Percentiles rank a stretch among this genome's conserved stretches.
These are phyloP conservation scores for Candida vartiovaarae DNA, from an alignment of 805 yeast species.

Conservation along the genomic window DNA sequence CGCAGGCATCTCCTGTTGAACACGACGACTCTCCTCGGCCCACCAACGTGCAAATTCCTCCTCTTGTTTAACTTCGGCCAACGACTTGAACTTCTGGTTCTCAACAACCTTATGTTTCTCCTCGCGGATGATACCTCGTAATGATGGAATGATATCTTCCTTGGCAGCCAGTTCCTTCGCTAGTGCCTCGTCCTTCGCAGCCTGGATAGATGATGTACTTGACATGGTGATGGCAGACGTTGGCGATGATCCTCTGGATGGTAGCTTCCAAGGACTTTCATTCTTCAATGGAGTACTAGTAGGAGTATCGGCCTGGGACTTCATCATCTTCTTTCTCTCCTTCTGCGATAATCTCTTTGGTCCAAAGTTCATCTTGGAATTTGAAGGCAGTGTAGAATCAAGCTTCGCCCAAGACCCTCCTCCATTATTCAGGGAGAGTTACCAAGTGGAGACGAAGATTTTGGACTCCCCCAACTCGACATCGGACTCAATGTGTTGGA, in stretches of 20 bases:
- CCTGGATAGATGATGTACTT: too few species aligned
- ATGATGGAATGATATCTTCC: conserved; percentile 23
- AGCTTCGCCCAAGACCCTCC: background rate
- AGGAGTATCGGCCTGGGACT: conserved; percentile 5
- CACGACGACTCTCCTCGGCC: conserved; percentile 66
- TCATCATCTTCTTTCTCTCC: conserved; percentile 43
- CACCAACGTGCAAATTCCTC: conserved; percentile 87
- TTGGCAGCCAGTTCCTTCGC: too few species aligned
- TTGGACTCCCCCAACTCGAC: conserved; percentile 7
- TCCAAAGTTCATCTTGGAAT: conserved; percentile 10
- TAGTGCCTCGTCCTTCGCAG: too few species aligned
- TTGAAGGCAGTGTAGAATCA: background rate
- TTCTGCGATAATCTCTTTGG: conserved; percentile 40
- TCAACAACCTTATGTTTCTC: conserved; percentile 36
- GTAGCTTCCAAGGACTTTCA: conserved; percentile 18
- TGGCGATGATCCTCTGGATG: conserved; percentile 1
- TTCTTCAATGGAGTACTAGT: background rate
- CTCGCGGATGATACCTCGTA: conserved; percentile 39
- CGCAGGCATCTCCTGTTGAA: conserved; percentile 35
- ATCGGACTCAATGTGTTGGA: conserved; percentile 6
- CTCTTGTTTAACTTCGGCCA: conserved; percentile 72
- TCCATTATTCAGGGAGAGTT: background rate
- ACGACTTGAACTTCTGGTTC: conserved; percentile 32
- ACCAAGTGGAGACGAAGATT: background rate
- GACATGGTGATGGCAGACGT: too few species aligned